phyloP scores from a whole-genome alignment of 495 filamentous ascomycete species.

The Jackrogersella multiformis region DNA sequence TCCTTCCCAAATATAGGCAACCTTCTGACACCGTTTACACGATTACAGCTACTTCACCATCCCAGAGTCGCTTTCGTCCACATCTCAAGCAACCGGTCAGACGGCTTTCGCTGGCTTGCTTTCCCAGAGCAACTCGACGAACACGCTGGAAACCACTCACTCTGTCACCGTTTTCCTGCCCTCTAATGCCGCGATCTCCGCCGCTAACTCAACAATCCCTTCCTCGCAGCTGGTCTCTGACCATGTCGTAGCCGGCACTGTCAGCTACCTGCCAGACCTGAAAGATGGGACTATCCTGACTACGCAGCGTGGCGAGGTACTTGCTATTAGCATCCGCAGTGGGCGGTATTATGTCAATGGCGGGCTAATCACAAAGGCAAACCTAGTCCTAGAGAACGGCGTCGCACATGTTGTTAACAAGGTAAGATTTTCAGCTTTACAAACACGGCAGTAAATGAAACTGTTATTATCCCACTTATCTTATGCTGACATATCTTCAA shows the following conservation, averaged over 20 bases:
- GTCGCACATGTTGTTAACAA: slow-evolving; percentile 53
- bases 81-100: slow-evolving; percentile 27
- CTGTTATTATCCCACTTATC: background rate
- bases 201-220: slow-evolving; percentile 18
- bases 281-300: slow-evolving; percentile 44
- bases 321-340: slow-evolving; percentile 44
- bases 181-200: slow-evolving; percentile 35
- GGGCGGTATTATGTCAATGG: slow-evolving; percentile 47
- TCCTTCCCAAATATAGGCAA: background rate
- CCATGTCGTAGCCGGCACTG: slow-evolving; percentile 43
- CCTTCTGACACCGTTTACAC: background rate
- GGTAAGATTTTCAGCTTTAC: slow-evolving; percentile 26
- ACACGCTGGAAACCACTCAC: slow-evolving; percentile 46
- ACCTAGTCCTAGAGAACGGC: slow-evolving; percentile 50
- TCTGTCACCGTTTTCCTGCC: slow-evolving; percentile 43
- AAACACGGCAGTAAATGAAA: background rate
- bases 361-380: slow-evolving; percentile 46
- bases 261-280: slow-evolving; percentile 48
- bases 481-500: background rate
- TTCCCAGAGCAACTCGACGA: slow-evolving; percentile 54
- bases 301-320: slow-evolving; percentile 40
- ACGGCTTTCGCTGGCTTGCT: slow-evolving; percentile 37
- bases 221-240: slow-evolving; percentile 30
- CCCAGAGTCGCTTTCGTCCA: slow-evolving; percentile 52
- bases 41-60: slow-evolving; percentile 50